phyloP scores from a whole-genome alignment of 345 rosid species.

The Passiflora organensis region DNA sequence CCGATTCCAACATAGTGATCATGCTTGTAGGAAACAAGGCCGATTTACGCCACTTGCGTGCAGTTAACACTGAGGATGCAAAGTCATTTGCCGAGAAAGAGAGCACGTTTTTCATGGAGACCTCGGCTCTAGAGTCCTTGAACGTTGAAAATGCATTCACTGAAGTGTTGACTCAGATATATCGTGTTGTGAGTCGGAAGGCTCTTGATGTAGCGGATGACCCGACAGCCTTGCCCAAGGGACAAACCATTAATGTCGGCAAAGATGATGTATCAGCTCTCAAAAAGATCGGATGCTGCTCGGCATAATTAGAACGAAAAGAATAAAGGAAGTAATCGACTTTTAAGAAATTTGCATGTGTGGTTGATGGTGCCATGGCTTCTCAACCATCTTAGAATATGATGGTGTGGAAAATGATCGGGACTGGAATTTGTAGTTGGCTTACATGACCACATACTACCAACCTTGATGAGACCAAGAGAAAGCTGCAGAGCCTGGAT shows the following conservation, averaged over 20 bases:
- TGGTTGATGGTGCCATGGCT: constrained; percentile 1
- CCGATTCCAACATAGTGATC: constrained; percentile 3
- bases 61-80: constrained; percentile 3
- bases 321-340: neutral
- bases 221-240: neutral
- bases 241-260: constrained; percentile 8
- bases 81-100: constrained; percentile 1
- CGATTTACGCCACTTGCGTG: constrained; percentile 3
- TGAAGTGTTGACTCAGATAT: neutral
- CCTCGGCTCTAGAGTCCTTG: constrained; percentile 3
- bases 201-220: constrained; percentile 4
- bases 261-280: constrained; percentile 5
- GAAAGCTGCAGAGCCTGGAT: constrained; percentile 8
- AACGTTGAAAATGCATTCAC: constrained; percentile 8
- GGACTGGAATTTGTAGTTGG: neutral
- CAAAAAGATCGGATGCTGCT: constrained; percentile 15
- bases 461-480: constrained; percentile 8
- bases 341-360: neutral
- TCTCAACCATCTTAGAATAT: neutral
- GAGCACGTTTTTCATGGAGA: constrained; percentile 6
- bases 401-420: neutral
- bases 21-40: constrained; percentile 4
- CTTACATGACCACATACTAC: neutral
- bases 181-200: neutral
- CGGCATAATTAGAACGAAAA: constrained; percentile 6